Conservation (phyloP, 495 filamentous ascomycete genomes). For the Bombardia bombarda region DNA sequence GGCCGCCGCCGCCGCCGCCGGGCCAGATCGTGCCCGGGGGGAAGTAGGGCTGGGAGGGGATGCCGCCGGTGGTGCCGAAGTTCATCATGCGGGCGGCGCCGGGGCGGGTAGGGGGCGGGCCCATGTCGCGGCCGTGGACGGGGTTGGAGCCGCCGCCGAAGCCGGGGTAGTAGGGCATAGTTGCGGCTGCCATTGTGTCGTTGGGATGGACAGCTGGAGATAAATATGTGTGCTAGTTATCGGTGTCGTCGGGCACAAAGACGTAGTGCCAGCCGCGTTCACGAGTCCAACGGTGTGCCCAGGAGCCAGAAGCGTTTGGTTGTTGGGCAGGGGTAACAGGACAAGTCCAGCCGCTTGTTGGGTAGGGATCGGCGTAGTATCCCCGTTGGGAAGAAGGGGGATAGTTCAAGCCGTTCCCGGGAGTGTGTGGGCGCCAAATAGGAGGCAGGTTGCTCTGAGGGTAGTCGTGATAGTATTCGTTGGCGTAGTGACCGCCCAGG, state of each 20-base stretch:
- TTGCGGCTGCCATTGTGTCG: neutral
- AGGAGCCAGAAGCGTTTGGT: neutral
- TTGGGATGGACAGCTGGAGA: no score
- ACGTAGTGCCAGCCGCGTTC: neutral
- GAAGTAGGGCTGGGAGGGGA: neutral
- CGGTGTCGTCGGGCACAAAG: neutral
- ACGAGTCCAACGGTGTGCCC: neutral
- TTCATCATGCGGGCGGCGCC: no score
- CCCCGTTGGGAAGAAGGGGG: neutral
- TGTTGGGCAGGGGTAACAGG: no score
- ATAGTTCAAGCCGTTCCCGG: no score
- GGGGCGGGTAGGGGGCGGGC: slow-evolving; percentile 12
- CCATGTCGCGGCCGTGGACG: slow-evolving; percentile 15
- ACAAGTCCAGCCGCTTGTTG: neutral
- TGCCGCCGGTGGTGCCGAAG: slow-evolving; percentile 1
- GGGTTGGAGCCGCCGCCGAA: slow-evolving; percentile 18
- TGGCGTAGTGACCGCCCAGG: no score
- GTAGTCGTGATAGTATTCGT: no score
- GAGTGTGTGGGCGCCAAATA: no score
- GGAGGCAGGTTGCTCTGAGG: no score
- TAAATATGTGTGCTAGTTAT: neutral
- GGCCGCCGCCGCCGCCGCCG: neutral
- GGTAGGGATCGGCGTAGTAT: neutral
- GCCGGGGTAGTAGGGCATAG: neutral
- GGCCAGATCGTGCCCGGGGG: neutral